Conservation (phyloP, 2,329 filamentous ascomycete genomes). For the Penicillium janthinellum region DNA sequence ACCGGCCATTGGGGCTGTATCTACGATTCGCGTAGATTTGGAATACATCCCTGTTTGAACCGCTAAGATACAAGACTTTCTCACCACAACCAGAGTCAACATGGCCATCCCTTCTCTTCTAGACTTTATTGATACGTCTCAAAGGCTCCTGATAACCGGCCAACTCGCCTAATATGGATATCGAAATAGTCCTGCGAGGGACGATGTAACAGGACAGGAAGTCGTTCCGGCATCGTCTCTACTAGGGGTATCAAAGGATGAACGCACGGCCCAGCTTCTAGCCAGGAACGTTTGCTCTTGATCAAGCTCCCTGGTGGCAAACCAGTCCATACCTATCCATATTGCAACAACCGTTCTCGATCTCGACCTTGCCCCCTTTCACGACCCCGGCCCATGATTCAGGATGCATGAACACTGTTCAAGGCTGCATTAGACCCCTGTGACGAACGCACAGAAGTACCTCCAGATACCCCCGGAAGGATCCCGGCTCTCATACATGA, state of each 20-base stretch:
- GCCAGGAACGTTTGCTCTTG: neutral
- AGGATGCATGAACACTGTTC: conserved; percentile 6
- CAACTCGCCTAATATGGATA: neutral
- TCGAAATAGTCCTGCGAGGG: neutral
- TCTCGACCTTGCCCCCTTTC: neutral
- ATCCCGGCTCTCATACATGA: conserved; percentile 9
- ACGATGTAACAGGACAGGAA: neutral
- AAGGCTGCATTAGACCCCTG: conserved; percentile 3
- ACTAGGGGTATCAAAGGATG: neutral
- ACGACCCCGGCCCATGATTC: neutral
- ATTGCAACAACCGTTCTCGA: too few relatives aligned
- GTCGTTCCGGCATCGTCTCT: neutral
- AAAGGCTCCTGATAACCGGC: neutral
- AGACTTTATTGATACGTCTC: neutral
- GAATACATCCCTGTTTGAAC: conserved; percentile 8
- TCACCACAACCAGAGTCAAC: too few relatives aligned
- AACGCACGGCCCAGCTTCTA: neutral
- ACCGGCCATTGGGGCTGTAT: neutral
- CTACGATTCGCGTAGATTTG: neutral
- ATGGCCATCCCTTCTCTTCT: too few relatives aligned
- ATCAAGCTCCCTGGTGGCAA: neutral
- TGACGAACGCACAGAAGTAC: neutral
- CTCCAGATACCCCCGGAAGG: neutral
- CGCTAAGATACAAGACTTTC: neutral
- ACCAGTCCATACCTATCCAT: neutral